Conservation (phyloP, 352 stramenopile species). For the Globisporangium solare region DNA sequence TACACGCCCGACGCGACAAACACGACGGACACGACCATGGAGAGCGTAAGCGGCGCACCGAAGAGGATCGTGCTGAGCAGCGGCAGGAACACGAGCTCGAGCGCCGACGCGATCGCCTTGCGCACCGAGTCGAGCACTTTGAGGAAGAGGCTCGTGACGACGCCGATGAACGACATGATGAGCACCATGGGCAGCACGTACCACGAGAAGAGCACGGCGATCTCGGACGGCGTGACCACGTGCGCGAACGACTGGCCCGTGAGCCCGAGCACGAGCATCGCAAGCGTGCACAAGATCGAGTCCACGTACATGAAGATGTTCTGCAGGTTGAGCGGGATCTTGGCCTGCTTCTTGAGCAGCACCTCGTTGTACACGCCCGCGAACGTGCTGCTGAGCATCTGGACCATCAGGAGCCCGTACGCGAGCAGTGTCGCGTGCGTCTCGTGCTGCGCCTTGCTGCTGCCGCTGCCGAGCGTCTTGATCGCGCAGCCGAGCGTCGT, state of each 20-base stretch:
- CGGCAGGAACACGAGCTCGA: constrained; percentile 72
- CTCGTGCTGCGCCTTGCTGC: background rate
- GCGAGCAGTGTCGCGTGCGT: constrained; percentile 30
- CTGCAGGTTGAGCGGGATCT: constrained; percentile 71
- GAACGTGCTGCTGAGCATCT: constrained; percentile 82
- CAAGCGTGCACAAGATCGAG: constrained; percentile 66
- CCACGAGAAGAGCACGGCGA: constrained; percentile 60
- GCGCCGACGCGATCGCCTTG: constrained; percentile 72
- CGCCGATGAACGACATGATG: constrained; percentile 79
- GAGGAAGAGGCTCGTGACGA: constrained; percentile 80
- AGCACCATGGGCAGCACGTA: constrained; percentile 77
- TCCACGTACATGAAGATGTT: constrained; percentile 86
- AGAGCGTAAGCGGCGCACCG: constrained; percentile 48
- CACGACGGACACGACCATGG: constrained; percentile 48
- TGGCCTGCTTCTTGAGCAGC: constrained; percentile 69
- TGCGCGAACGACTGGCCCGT: constrained; percentile 63
- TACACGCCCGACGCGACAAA: constrained; percentile 73
- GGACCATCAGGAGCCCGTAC: constrained; percentile 58
- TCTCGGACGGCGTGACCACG: constrained; percentile 40
- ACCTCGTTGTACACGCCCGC: constrained; percentile 83
- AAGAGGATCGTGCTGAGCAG: constrained; percentile 63
- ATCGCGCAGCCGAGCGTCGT: constrained; percentile 72
- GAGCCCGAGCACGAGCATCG: constrained; percentile 61
- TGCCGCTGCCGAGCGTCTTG: constrained; percentile 50
- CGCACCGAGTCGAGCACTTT: constrained; percentile 76